A percentile compares a stretch with the other conserved stretches of the same genome.
These are phyloP conservation scores for Cryptococcus sp. DNA, from an alignment of 1,284 basidiomycete genomes.

Conservation along the genomic window DNA sequence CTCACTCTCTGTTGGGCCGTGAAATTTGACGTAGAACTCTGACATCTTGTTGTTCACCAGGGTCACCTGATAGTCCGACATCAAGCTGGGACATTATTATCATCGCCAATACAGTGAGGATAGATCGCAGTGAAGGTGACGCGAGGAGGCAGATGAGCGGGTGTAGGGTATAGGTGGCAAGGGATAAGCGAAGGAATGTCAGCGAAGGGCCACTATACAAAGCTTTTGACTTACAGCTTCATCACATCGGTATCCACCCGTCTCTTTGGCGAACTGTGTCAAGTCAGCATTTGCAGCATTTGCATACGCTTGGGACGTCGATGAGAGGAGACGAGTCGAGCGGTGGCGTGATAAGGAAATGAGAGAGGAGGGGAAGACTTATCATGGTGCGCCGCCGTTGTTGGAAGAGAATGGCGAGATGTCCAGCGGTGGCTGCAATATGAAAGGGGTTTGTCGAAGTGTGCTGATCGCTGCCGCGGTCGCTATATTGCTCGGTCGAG, in stretches of 20 bases:
- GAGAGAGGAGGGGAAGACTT: constrained; percentile 18
- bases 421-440: no score
- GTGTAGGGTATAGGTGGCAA: not conserved
- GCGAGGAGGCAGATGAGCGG: not conserved
- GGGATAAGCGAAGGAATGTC: not conserved
- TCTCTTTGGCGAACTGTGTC: constrained; percentile 68
- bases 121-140: no score
- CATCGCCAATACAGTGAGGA: no score
- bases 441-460: no score
- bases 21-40: constrained; percentile 95
- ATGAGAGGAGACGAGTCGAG: not conserved
- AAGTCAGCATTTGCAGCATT: no score
- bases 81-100: constrained; percentile 58
- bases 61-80: constrained; percentile 95
- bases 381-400: constrained; percentile 19
- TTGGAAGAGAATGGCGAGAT: no score
- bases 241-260: constrained; percentile 99
- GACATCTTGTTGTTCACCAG: constrained; percentile 98
- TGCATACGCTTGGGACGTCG: no score
- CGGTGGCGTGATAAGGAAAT: constrained; percentile 2
- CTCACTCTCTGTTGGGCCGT: constrained; percentile 90
- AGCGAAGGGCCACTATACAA: not conserved
- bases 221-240: constrained; percentile 69
- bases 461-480: no score
- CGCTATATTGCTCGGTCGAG: no score